Evolutionary conservation across 2,329 filamentous ascomycete genomes (phyloP), one percentile per base, ranked within the genome.

Genomic region (Cladosporium phlei): DNA sequence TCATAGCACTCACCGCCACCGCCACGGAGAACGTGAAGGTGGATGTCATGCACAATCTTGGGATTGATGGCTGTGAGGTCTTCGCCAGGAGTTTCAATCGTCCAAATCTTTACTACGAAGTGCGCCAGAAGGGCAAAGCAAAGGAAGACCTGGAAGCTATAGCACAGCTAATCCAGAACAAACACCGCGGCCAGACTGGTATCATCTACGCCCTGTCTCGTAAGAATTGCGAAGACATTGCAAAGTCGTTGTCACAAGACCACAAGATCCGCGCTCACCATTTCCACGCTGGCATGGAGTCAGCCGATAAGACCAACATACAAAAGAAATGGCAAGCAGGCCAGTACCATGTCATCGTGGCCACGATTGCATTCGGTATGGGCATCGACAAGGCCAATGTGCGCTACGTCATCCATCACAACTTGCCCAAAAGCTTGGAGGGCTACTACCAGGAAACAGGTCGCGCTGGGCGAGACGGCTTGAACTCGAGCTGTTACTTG

Each of bases 381-480:
- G 93, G 93, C n/a, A 98, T 98, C 55, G 93, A 98, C 71, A 98
- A 98, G 66, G 80, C 90, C 1, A 86, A 98, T 63, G 93, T 98
- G 38, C 86, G 93, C 21, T 98, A 95, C 63, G 93, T 98, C 25
- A 88, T 98, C 30, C 94, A 98, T 62, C 85, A 95, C 59, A 86
- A 83, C 33, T 75, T 98, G 5, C 93, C 93, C 1, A 97, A 98
- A 67, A 96, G 88, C 58, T 72, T 98, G 45, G 93, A 98, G 68
- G 93, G 93, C 1, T 98, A 98, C 66, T 98, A 98, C 61, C 93
- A 98, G 64, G 93, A 98, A 66, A 98, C 93, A 34, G 93, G 93
- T 1, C 85, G 93, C 58, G 93, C 94, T 49, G 93, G 93, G 5
- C 81, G 93, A 63, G 93, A 98, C 64, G 91, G 91, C 7, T 82